Percentiles rank a stretch among this genome's conserved stretches.
phyloP scores from a whole-genome alignment of 2,329 filamentous ascomycete species.

The Aspergillus caelatus region DNA sequence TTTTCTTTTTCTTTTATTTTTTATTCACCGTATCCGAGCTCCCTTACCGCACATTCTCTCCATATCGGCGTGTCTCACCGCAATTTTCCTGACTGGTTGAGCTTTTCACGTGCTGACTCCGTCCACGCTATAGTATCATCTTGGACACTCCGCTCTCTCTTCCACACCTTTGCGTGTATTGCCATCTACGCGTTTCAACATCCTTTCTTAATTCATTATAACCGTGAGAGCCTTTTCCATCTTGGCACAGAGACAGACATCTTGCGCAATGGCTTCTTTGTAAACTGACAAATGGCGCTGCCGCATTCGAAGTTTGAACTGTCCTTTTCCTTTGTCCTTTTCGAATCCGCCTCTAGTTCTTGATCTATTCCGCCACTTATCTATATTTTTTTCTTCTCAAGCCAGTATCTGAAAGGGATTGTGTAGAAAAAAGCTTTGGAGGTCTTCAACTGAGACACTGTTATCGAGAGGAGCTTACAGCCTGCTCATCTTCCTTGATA shows the following conservation, averaged over 20 bases:
- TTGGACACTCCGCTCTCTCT: conserved; percentile 5
- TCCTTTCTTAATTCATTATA: not conserved
- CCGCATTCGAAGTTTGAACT: conserved; percentile 15
- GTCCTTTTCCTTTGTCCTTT: conserved; percentile 13
- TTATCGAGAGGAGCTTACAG: not conserved
- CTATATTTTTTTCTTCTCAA: conserved; percentile 1
- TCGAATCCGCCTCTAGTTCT: conserved; percentile 9
- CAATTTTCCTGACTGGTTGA: conserved; percentile 6
- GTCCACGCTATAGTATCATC: not conserved
- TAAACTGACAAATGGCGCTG: conserved; percentile 26
- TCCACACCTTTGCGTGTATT: not conserved
- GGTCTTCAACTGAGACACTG: not conserved
- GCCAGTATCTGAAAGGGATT: not conserved
- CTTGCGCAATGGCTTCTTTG: conserved; percentile 8
- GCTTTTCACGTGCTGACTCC: conserved; percentile 16
- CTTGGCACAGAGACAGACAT: not conserved
- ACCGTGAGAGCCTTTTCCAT: conserved; percentile 1
- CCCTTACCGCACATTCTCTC: not conserved
- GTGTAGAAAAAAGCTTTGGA: not conserved
- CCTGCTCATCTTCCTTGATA: not conserved
- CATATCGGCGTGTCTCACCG: conserved; percentile 10
- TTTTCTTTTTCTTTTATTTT: not conserved
- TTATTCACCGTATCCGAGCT: not conserved
- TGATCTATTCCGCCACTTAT: conserved; percentile 6
- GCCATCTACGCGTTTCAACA: not conserved